Conservation (phyloP, 1,139 yeast genomes). For the Meyerozyma elateridarum region DNA sequence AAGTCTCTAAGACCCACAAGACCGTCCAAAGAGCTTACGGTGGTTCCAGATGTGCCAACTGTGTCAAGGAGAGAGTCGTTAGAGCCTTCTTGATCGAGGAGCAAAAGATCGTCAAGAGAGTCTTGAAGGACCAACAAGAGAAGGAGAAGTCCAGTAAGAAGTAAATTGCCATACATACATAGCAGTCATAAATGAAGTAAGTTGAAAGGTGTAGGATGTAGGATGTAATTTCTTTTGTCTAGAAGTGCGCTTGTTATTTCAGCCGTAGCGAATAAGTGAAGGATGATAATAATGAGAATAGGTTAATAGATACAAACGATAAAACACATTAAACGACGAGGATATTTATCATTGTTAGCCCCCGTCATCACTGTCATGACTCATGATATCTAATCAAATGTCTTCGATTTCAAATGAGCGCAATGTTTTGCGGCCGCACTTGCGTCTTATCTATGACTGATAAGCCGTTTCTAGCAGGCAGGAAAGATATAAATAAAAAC, state of each 20-base stretch:
- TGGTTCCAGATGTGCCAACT: slow-evolving; percentile 97
- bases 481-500: too few relatives aligned
- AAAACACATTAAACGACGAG: too few relatives aligned
- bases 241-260: not conserved
- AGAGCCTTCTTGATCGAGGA: slow-evolving; percentile 99
- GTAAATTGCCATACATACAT: slow-evolving; percentile 16
- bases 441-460: too few relatives aligned
- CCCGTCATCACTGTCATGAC: too few relatives aligned
- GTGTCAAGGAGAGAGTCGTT: slow-evolving; percentile 97
- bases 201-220: not conserved
- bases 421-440: too few relatives aligned
- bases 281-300: too few relatives aligned
- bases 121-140: slow-evolving; percentile 89
- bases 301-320: too few relatives aligned
- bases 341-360: too few relatives aligned
- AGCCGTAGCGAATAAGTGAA: too few relatives aligned
- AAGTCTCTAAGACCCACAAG: slow-evolving; percentile 92
- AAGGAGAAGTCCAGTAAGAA: slow-evolving; percentile 57
- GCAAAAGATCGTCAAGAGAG: slow-evolving; percentile 99
- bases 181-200: not conserved
- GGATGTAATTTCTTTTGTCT: not conserved
- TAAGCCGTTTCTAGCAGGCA: too few relatives aligned
- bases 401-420: too few relatives aligned
- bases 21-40: slow-evolving; percentile 99
- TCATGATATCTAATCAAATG: too few relatives aligned